phyloP scores from a whole-genome alignment of 768 basidiomycete genomes.

The Dictyophora rubrovolvata region DNA sequence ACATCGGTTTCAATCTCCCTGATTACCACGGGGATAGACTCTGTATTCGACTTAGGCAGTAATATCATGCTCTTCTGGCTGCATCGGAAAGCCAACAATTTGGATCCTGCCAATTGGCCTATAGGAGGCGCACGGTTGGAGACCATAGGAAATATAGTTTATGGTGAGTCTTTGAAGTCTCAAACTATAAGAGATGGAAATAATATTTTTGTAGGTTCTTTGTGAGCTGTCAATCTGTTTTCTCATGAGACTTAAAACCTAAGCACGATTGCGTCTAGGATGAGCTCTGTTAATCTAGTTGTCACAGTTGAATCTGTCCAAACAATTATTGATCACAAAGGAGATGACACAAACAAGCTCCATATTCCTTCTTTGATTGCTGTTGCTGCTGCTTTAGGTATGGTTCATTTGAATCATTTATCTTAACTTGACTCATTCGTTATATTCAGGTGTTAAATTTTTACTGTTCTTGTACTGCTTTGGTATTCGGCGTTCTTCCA shows the following conservation, averaged over 20 bases:
- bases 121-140: slow-evolving; percentile 84
- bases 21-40: slow-evolving; percentile 84
- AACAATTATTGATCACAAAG: slow-evolving; percentile 48
- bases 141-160: slow-evolving; percentile 82
- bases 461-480: slow-evolving; percentile 81
- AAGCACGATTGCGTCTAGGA: slow-evolving; percentile 27
- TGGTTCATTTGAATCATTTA: slow-evolving; percentile 10
- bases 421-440: background rate
- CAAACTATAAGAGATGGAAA: background rate
- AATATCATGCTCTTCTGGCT: slow-evolving; percentile 75
- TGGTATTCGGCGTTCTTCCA: slow-evolving; percentile 67
- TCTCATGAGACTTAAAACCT: background rate
- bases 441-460: slow-evolving; percentile 63
- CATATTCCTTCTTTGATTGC: slow-evolving; percentile 77
- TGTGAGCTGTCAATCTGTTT: slow-evolving; percentile 24
- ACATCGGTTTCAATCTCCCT: slow-evolving; percentile 77
- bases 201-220: slow-evolving; percentile 29
- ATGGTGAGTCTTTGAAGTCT: slow-evolving; percentile 45
- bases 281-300: slow-evolving; percentile 86
- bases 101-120: slow-evolving; percentile 86
- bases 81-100: slow-evolving; percentile 55
- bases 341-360: slow-evolving; percentile 47
- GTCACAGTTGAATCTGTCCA: slow-evolving; percentile 82
- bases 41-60: slow-evolving; percentile 75
- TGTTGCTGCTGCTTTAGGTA: slow-evolving; percentile 76